These are phyloP conservation scores for Protea cynaroides DNA, from an alignment of 164 flowering plant genomes.

Conservation along the genomic window DNA sequence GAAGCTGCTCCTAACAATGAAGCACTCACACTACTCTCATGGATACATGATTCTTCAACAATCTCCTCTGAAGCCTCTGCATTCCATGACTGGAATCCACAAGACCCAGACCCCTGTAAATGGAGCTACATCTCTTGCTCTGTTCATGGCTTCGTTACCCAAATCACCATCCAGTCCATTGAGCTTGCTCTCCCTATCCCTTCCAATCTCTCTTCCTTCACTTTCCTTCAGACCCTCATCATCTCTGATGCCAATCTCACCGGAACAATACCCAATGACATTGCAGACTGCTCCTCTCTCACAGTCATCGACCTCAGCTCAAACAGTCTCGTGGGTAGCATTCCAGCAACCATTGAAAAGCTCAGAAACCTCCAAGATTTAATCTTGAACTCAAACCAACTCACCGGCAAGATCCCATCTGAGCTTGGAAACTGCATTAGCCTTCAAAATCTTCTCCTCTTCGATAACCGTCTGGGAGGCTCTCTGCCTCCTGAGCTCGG, in stretches of 20 bases:
- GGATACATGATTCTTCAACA: slow-evolving; percentile 31
- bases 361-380: slow-evolving; percentile 49
- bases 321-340: slow-evolving; percentile 51
- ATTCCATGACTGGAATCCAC: slow-evolving; percentile 38
- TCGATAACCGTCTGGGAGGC: slow-evolving; percentile 58
- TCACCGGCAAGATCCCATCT: slow-evolving; percentile 62
- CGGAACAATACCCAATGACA: slow-evolving; percentile 56
- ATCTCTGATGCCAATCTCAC: slow-evolving; percentile 77
- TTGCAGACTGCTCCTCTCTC: slow-evolving; percentile 44
- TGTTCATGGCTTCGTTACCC: slow-evolving; percentile 28
- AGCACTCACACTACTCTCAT: slow-evolving; percentile 37
- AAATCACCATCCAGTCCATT: slow-evolving; percentile 42
- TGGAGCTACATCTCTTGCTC: slow-evolving; percentile 56
- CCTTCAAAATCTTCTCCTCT: slow-evolving; percentile 46
- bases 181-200: slow-evolving; percentile 42
- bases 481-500: slow-evolving; percentile 53
- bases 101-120: slow-evolving; percentile 46
- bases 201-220: slow-evolving; percentile 40
- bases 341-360: slow-evolving; percentile 56
- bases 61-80: slow-evolving; percentile 9
- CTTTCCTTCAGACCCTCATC: slow-evolving; percentile 40
- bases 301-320: slow-evolving; percentile 53
- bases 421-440: slow-evolving; percentile 45
- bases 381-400: slow-evolving; percentile 63
- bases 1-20: slow-evolving; percentile 31